Base-by-base conservation (phyloP, 129 eudicot genomes). In the Artemisia annua region DNA sequence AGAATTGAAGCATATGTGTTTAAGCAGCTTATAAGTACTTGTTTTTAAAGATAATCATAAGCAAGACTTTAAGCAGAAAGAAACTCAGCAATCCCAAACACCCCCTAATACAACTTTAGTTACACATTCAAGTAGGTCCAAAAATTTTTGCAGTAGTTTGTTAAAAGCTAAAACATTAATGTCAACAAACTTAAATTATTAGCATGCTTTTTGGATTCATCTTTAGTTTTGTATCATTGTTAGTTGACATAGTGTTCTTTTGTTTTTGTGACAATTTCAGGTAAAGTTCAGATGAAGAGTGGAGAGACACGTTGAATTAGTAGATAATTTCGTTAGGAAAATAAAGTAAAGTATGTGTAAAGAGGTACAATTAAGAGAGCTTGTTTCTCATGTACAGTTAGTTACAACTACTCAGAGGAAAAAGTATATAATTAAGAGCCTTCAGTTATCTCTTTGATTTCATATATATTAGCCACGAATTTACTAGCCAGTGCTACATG, bases 281-380 rank as follows among this genome's bases (percentile, higher is more conserved):
- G 52, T 54, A 32, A 70, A 70, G 65, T 53, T 39, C 46, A 1
- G 22, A 69, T 69, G 12, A 5, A 5, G 63, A 53, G 62, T 51
- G 55, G 52, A 58, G 64, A 32, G 50, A 30, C 32, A 70, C 32
- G 11, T 54, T 54, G 74, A 54, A 35, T 48, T 16, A 11, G 32
- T 70, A n/a, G 32, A 32, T 8, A 39, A 8, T 39, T 28, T 70
- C 12, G 17, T 54, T 70, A 3, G 75, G 15, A 22, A 57, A 71
- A 71, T 71, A 71, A 71, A n/a, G n/a, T n/a, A n/a, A n/a, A 39
- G 9, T 49, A 54, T 71, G 44, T 71, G 75, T 71, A 71, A 59
- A 71, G 75, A 71, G 35, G 30, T 39, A 8, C 10, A 39, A 39
- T 39, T 39, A 39, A 54, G 54, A 56, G 75, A 57, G 44, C 56